Percentiles rank a stretch among this genome's conserved stretches.
Evolutionary conservation across 2,329 filamentous ascomycete genomes (phyloP).

Genomic region (Neospermospora avenae): DNA sequence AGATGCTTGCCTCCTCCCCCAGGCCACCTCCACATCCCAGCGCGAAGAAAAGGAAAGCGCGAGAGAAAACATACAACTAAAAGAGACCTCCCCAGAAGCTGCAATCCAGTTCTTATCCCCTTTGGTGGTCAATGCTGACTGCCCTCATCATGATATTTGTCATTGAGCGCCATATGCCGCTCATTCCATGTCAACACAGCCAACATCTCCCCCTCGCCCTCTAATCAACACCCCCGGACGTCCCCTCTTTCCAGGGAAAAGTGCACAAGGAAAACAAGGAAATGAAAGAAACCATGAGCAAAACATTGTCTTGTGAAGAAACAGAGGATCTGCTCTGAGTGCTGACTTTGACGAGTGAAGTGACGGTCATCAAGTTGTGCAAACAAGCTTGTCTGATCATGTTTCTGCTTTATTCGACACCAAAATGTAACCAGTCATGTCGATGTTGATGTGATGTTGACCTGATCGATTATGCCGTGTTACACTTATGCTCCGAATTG

Average conservation of each 20-base stretch:
- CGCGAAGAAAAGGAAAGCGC: slow-evolving; percentile 15
- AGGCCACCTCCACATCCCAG: slow-evolving; percentile 6
- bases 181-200: slow-evolving; percentile 2
- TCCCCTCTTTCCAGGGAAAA: slow-evolving; percentile 26
- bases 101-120: slow-evolving; percentile 27
- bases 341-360: slow-evolving; percentile 17
- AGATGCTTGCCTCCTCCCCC: slow-evolving; percentile 6
- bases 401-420: slow-evolving; percentile 26
- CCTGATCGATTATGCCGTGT: slow-evolving; percentile 23
- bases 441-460: slow-evolving; percentile 16
- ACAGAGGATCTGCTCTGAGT: slow-evolving; percentile 33
- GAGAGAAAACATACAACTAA: slow-evolving; percentile 22
- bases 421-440: slow-evolving; percentile 25
- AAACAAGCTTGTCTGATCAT: slow-evolving; percentile 34
- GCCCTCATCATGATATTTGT: slow-evolving; percentile 1
- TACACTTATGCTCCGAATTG: slow-evolving; percentile 26
- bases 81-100: slow-evolving; percentile 35
- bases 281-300: slow-evolving; percentile 27
- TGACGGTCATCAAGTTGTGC: slow-evolving; percentile 17
- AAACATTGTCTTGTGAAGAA: slow-evolving; percentile 27
- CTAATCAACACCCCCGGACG: slow-evolving; percentile 26
- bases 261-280: slow-evolving; percentile 25
- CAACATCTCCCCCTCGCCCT: slow-evolving; percentile 2
- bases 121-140: slow-evolving; percentile 13
- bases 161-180: slow-evolving; percentile 17